phyloP scores from a whole-genome alignment of 2,329 filamentous ascomycete genomes.

The Alternaria triticina region DNA sequence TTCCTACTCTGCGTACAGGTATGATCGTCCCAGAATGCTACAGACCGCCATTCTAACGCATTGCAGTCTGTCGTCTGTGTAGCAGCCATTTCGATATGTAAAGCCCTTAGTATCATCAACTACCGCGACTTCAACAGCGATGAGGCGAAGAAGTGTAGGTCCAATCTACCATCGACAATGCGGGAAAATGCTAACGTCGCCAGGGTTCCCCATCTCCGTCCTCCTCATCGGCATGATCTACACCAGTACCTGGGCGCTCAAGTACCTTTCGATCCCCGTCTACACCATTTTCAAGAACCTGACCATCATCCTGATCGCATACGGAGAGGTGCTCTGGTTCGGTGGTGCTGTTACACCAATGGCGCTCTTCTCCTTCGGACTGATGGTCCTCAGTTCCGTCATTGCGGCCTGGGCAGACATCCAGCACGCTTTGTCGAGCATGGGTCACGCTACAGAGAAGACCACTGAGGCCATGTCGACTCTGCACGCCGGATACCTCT shows the following conservation, averaged over 20 bases:
- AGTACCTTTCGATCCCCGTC: slow-evolving; percentile 95
- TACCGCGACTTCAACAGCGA: slow-evolving; percentile 84
- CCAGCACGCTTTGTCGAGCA: slow-evolving; percentile 76
- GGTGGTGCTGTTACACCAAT: slow-evolving; percentile 88
- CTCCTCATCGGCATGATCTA: slow-evolving; percentile 99
- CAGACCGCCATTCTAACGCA: slow-evolving; percentile 21
- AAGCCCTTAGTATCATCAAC: slow-evolving; percentile 79
- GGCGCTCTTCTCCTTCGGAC: slow-evolving; percentile 88
- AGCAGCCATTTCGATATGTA: slow-evolving; percentile 80
- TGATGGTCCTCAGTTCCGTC: slow-evolving; percentile 95
- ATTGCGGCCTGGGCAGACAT: slow-evolving; percentile 98
- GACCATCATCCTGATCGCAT: slow-evolving; percentile 98
- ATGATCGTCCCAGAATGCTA: slow-evolving; percentile 41
- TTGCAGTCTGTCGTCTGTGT: slow-evolving; percentile 86
- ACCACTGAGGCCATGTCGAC: slow-evolving; percentile 81
- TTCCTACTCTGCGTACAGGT: slow-evolving; percentile 94
- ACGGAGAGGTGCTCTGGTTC: slow-evolving; percentile 98
- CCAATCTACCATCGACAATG: neutral
- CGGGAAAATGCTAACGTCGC: slow-evolving; percentile 15
- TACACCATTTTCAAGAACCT: slow-evolving; percentile 99
- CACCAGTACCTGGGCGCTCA: slow-evolving; percentile 92
- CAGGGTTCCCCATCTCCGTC: slow-evolving; percentile 95
- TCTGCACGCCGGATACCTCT: slow-evolving; percentile 91
- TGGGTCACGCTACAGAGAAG: slow-evolving; percentile 60
- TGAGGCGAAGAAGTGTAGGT: slow-evolving; percentile 90